Base-by-base conservation (phyloP, 2,329 filamentous ascomycete genomes). In the Ambrosiella xylebori region DNA sequence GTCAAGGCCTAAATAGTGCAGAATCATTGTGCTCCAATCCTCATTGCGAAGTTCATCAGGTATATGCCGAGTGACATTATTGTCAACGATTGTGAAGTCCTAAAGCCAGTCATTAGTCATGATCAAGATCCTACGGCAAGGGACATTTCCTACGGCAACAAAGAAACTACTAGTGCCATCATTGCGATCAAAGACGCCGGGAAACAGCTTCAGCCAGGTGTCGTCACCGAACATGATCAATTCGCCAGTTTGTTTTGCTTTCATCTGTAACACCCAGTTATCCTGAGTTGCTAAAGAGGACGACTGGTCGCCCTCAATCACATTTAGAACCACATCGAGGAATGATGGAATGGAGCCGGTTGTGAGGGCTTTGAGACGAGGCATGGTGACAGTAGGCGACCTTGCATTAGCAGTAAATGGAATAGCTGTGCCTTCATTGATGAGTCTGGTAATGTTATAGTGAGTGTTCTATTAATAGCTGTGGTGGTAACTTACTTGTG, bases 161-260 rank as follows among this genome's bases (percentile, higher is more conserved):
- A 97, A 98, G 70, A 98, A 98, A 72, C 91, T 97, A 59, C 89
- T 89, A 1, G 93, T 98, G 53, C 94, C 93, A 70, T 98, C 94
- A 55, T 82, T 76, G 45, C 90, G 82, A 64, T 84, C 81, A 71
- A 98, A 98, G 53, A 85, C 88, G 13, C 79, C 81, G 0, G 93
- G 93, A 65, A 98, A 98, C 12, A 98, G 76, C 73, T 96, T 97
- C 64, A 98, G 74, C 94, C 93, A 98, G 17, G 93, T 98, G 68
- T 98, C 93, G 66, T 98, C 93, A 54, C 93, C 93, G 66, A 93
- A 96, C 84, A 98, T 93, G 67, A 96, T 75, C 62, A 97, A 76
- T 65, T 87, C 89, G 17, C 87, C 88, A 15, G 73, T 68, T 27
- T 74, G 72, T 65, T 81, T 85, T 40, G 82, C 81, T 68, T 84